These are phyloP conservation scores for Picocystis salinarum DNA, from an alignment of 139 green algal species.

Conservation along the genomic window DNA sequence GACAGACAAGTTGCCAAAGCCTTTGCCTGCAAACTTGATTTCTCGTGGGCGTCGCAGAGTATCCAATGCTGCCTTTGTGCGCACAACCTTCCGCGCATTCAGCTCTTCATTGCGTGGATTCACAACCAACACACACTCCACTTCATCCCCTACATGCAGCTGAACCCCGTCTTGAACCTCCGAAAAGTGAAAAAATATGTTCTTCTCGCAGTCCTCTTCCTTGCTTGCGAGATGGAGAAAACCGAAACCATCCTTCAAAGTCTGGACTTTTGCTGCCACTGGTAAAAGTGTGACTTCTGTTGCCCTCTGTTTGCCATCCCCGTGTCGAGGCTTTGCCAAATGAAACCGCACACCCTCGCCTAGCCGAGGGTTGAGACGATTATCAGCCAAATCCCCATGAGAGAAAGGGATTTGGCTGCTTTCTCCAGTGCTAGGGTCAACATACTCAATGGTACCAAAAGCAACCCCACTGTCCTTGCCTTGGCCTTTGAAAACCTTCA, in stretches of 20 bases:
- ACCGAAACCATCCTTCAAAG: not conserved
- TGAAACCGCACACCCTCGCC: not conserved
- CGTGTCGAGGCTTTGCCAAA: not conserved
- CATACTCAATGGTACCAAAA: not conserved
- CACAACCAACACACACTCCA: not conserved
- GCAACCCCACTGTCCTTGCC: not conserved
- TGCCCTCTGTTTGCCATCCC: not conserved
- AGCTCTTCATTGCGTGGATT: slow-evolving; percentile 1
- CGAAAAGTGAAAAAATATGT: slow-evolving; percentile 1
- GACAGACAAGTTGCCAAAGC: too few species aligned
- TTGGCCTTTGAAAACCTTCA: not conserved
- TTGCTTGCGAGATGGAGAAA: not conserved
- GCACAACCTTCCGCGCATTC: slow-evolving; percentile 2
- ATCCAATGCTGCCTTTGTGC: too few species aligned
- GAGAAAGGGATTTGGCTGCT: not conserved
- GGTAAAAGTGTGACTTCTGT: not conserved
- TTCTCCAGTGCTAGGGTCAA: not conserved
- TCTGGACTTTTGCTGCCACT: not conserved
- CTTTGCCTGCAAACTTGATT: too few species aligned
- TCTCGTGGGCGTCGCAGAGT: too few species aligned
- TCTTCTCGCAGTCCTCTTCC: slow-evolving; percentile 1
- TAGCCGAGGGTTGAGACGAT: not conserved
- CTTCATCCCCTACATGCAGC: not conserved
- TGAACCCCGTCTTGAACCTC: not conserved
- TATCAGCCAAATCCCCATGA: not conserved